Base-by-base conservation (phyloP, 805 yeast species). In the Kodamaea leandrae region DNA sequence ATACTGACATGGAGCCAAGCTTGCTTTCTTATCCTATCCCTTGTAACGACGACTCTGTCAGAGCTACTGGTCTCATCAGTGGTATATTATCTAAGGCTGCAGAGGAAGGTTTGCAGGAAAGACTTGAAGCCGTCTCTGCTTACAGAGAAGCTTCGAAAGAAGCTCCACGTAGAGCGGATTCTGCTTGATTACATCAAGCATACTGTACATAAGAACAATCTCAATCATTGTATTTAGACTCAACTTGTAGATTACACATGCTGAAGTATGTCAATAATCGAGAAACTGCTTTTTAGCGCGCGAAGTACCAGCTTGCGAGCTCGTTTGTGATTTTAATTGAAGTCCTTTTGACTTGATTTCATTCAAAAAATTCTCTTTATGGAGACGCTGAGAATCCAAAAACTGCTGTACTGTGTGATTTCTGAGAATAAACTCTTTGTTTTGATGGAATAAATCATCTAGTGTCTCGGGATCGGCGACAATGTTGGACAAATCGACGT, bases 11-110 rank as follows among this genome's bases (percentile, higher is more conserved):
- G 60, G 96, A 93, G 58, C 95, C 97, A 6, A 77, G 86, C 12
- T 67, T 84, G 51, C 86, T 91, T 40, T 88, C 96, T 1, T 93
- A 93, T 58, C 95, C 98, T 38, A 86, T 93, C 50, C 98, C 98
- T 13, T 95, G 95, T 48, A 93, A 93, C 60, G 98, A 93, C 61
- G 97, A 90, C 60, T 83, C 95, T 6, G 67, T 80, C 44, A 78
- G 99, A 61, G 77, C 95, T 6, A 80, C 84, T 7, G 83, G 86
- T 48, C 70, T 93, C 49, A 76, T 93, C 51, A 68, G 80, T 41
- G 97, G 98, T 44, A 82, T 90, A 14, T 72, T 93, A 46, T 82
- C 93, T 16, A 82, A 76, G 56, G 90, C 97, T 12, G 98, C 93
- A 20, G 82, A 84, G 59, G 74, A 72, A 37, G 99, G 99, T 29